These are phyloP conservation scores for Oryza glumipatula DNA, from an alignment of 176 grass and related monocot genomes.

Conservation along the genomic window DNA sequence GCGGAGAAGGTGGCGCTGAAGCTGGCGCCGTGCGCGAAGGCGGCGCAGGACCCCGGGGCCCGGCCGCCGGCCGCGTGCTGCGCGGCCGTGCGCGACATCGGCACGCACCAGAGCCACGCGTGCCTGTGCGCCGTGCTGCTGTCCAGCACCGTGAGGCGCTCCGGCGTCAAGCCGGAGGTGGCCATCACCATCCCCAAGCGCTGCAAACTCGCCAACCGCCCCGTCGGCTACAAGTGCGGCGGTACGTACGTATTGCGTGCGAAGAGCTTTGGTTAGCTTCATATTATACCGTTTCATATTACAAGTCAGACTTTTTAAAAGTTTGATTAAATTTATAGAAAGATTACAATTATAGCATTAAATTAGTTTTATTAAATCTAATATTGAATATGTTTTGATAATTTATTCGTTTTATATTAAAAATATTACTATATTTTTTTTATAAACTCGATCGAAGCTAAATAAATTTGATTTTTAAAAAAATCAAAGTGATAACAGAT, in stretches of 20 bases:
- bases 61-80: slow-evolving; percentile 48
- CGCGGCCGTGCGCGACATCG: slow-evolving; percentile 50
- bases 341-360: no score
- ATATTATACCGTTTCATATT: no score
- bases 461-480: no score
- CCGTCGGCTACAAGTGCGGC: slow-evolving; percentile 69
- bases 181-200: slow-evolving; percentile 76
- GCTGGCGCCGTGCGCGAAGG: slow-evolving; percentile 44
- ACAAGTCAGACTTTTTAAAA: no score
- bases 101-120: slow-evolving; percentile 33
- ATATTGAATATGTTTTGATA: no score
- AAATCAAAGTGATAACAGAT: no score
- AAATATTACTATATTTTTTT: no score
- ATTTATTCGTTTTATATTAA: no score
- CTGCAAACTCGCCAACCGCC: slow-evolving; percentile 52
- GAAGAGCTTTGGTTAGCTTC: no score
- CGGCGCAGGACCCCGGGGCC: slow-evolving; percentile 38
- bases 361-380: no score
- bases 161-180: slow-evolving; percentile 49
- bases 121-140: slow-evolving; percentile 72
- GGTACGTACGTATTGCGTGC: slow-evolving; percentile 6
- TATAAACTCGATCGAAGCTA: no score
- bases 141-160: slow-evolving; percentile 47
- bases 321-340: no score
- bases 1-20: not conserved